phyloP scores from a whole-genome alignment of 2,329 filamentous ascomycete species.

The Thermomyces lanuginosus region DNA sequence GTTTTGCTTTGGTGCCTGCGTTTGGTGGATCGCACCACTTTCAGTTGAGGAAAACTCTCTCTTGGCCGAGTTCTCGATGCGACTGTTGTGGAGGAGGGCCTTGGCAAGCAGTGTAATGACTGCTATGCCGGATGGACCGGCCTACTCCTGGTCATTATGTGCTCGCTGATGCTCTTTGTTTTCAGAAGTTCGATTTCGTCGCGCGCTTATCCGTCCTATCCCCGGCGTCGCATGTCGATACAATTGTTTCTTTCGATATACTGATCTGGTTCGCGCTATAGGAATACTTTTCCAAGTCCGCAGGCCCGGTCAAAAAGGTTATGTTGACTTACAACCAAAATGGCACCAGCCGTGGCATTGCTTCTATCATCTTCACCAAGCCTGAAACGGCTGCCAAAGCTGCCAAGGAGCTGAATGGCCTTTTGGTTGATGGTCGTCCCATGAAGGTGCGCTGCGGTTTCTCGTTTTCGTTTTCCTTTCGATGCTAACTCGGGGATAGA shows the following conservation, averaged over 20 bases:
- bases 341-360: conserved; percentile 79
- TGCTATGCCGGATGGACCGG: too few species aligned
- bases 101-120: too few species aligned
- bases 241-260: conserved; percentile 19
- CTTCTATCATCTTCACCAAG: conserved; percentile 73
- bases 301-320: conserved; percentile 81
- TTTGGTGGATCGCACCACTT: too few species aligned
- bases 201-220: conserved; percentile 13
- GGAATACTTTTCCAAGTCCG: conserved; percentile 86
- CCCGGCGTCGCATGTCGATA: conserved; percentile 12
- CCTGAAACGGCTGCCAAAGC: conserved; percentile 71
- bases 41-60: too few species aligned
- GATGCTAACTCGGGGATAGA: conserved; percentile 33
- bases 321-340: conserved; percentile 86
- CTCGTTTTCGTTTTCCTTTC: conserved; percentile 5
- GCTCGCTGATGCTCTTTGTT: conserved; percentile 40
- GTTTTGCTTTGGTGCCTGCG: too few species aligned
- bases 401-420: conserved; percentile 66
- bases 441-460: conserved; percentile 54
- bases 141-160: conserved; percentile 42
- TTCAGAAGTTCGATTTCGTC: conserved; percentile 12
- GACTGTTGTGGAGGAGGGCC: too few species aligned
- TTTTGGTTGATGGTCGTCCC: conserved; percentile 74
- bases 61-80: too few species aligned
- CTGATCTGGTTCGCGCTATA: conserved; percentile 44